These are phyloP conservation scores for Neurospora sp. DNA, from an alignment of 495 filamentous ascomycete species.

Conservation along the genomic window DNA sequence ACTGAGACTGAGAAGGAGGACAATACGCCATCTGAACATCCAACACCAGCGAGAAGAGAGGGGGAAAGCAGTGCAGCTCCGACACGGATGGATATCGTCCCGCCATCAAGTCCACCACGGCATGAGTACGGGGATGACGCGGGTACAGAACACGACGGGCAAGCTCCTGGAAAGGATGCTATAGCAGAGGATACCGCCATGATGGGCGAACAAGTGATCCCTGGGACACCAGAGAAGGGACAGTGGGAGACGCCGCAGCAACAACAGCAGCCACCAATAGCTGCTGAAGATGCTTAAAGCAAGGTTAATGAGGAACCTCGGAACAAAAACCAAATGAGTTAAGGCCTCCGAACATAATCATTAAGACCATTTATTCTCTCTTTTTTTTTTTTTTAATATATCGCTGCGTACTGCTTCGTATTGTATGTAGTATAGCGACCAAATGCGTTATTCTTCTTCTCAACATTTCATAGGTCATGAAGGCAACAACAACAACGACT, in stretches of 20 bases:
- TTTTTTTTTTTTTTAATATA: too few species aligned
- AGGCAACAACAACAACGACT: too few species aligned
- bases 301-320: not conserved
- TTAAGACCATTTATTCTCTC: too few species aligned
- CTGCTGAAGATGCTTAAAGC: not conserved
- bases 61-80: not conserved
- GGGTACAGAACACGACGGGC: not conserved
- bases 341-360: too few species aligned
- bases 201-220: not conserved
- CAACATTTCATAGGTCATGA: too few species aligned
- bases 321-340: too few species aligned
- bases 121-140: not conserved
- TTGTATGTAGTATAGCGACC: too few species aligned
- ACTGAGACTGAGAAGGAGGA: not conserved
- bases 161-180: not conserved
- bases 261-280: not conserved
- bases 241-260: not conserved
- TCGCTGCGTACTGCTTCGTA: too few species aligned
- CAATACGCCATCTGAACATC: not conserved
- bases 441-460: too few species aligned
- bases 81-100: not conserved
- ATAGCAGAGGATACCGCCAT: not conserved
- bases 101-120: not conserved
- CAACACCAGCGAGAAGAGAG: not conserved
- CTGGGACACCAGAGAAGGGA: not conserved